Conservation (phyloP, 306 rosid genomes). For the Cucurbita ficifolia region DNA sequence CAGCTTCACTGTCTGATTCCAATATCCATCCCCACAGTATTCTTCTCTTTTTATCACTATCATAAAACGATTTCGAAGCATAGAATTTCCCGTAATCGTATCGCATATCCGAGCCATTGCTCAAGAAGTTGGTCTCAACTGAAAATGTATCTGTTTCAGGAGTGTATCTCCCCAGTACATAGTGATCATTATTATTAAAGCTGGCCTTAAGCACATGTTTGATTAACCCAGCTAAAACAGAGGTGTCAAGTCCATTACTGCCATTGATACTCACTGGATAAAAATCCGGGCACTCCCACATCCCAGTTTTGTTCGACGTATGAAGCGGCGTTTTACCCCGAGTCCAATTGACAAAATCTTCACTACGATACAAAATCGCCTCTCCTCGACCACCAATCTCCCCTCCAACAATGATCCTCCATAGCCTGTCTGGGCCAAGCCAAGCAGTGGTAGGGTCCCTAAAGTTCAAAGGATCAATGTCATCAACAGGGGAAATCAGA, state of each 20-base stretch:
- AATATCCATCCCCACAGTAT: constrained; percentile 42
- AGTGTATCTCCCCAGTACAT: constrained; percentile 31
- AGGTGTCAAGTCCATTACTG: constrained; percentile 34
- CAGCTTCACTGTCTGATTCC: constrained; percentile 21
- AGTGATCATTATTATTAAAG: constrained; percentile 22
- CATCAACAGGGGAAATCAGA: constrained; percentile 18
- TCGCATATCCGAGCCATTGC: constrained; percentile 20
- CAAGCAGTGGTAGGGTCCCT: constrained; percentile 56
- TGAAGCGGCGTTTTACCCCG: constrained; percentile 16
- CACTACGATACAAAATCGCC: constrained; percentile 22
- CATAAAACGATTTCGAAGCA: constrained; percentile 46
- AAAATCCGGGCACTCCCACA: constrained; percentile 45
- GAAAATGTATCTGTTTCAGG: constrained; percentile 16
- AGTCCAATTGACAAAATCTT: constrained; percentile 32
- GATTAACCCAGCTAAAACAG: constrained; percentile 3
- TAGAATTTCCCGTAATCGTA: constrained; percentile 42
- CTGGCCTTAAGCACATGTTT: constrained; percentile 43
- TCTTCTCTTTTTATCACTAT: constrained; percentile 30
- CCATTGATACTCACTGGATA: constrained; percentile 26
- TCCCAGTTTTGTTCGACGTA: constrained; percentile 16
- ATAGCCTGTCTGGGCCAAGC: constrained; percentile 25
- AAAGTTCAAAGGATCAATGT: constrained; percentile 17
- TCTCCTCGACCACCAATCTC: constrained; percentile 24
- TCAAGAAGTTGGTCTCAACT: constrained; percentile 20
- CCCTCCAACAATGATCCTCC: constrained; percentile 34